Evolutionary conservation across 305 asterid species (phyloP).

Genomic region (Fraxinus dipetala): DNA sequence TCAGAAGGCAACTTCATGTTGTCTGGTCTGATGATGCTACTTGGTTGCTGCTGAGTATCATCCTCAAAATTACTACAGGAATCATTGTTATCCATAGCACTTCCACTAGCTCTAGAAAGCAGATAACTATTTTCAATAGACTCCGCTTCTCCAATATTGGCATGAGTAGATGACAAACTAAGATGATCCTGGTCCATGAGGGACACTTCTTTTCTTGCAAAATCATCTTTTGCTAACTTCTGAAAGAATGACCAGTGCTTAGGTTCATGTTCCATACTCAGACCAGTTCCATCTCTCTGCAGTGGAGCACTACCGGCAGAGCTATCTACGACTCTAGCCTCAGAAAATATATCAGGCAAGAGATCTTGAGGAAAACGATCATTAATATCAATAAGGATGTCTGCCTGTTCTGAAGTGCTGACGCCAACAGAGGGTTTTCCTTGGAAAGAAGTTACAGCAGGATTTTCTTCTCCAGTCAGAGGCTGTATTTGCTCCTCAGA

Average conservation of each 20-base stretch:
- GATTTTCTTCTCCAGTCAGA: slow-evolving; percentile 36
- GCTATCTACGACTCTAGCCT: slow-evolving; percentile 45
- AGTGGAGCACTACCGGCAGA: slow-evolving; percentile 37
- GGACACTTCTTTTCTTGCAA: slow-evolving; percentile 60
- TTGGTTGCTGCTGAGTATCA: slow-evolving; percentile 43
- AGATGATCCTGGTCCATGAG: slow-evolving; percentile 89
- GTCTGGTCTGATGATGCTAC: slow-evolving; percentile 36
- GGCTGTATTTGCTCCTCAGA: slow-evolving; percentile 31
- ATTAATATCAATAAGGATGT: slow-evolving; percentile 70
- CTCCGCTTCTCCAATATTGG: slow-evolving; percentile 44
- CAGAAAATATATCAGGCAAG: slow-evolving; percentile 69
- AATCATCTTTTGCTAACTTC: slow-evolving; percentile 63
- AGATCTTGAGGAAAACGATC: slow-evolving; percentile 83
- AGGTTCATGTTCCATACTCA: slow-evolving; percentile 79
- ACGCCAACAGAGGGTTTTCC: slow-evolving; percentile 37
- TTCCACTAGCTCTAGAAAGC: slow-evolving; percentile 40
- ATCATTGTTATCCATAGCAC: slow-evolving; percentile 37
- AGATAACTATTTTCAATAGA: slow-evolving; percentile 46
- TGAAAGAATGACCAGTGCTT: slow-evolving; percentile 77
- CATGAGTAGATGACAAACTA: slow-evolving; percentile 42
- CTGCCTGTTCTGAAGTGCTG: slow-evolving; percentile 48
- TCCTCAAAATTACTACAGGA: slow-evolving; percentile 38
- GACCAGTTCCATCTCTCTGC: slow-evolving; percentile 55
- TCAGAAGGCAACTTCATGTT: slow-evolving; percentile 55
- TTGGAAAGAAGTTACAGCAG: slow-evolving; percentile 38